Conservation (phyloP, 306 rosid species). For the Astragalus membranaceus region DNA sequence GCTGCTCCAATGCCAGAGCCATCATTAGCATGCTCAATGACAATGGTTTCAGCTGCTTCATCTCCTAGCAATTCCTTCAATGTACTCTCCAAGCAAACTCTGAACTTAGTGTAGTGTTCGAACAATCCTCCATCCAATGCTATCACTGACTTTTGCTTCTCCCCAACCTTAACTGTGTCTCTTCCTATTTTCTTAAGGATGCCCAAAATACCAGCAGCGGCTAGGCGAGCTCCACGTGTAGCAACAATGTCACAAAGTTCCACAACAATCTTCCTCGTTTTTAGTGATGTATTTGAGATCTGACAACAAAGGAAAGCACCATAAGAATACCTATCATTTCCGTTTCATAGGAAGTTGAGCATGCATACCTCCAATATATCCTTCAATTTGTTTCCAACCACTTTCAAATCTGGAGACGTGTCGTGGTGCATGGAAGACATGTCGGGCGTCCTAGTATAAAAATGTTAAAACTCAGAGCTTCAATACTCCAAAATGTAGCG, state of each 20-base stretch:
- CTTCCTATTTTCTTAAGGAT: slow-evolving; percentile 86
- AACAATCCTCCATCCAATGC: slow-evolving; percentile 88
- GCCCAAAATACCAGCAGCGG: slow-evolving; percentile 85
- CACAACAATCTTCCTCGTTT: slow-evolving; percentile 57
- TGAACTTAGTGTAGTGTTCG: slow-evolving; percentile 80
- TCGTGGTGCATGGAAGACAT: slow-evolving; percentile 94
- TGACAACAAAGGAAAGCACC: slow-evolving; percentile 23
- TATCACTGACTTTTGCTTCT: slow-evolving; percentile 67
- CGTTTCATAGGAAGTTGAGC: background rate
- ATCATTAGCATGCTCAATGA: slow-evolving; percentile 66
- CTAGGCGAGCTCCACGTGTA: slow-evolving; percentile 76
- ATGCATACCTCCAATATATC: slow-evolving; percentile 69
- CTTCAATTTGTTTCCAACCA: slow-evolving; percentile 66
- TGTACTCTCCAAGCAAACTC: slow-evolving; percentile 60
- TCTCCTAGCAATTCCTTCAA: slow-evolving; percentile 77
- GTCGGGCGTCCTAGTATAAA: slow-evolving; percentile 73
- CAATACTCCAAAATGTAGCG: background rate
- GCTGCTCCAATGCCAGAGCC: slow-evolving; percentile 99
- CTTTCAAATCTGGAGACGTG: slow-evolving; percentile 65
- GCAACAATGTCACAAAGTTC: slow-evolving; percentile 72
- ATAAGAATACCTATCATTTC: background rate
- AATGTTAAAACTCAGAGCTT: slow-evolving; percentile 16
- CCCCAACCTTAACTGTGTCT: slow-evolving; percentile 68
- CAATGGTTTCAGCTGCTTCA: slow-evolving; percentile 51
- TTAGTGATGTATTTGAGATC: slow-evolving; percentile 77